These are phyloP conservation scores for Venturia effusa DNA, from an alignment of 2,329 filamentous ascomycete species.

Conservation along the genomic window DNA sequence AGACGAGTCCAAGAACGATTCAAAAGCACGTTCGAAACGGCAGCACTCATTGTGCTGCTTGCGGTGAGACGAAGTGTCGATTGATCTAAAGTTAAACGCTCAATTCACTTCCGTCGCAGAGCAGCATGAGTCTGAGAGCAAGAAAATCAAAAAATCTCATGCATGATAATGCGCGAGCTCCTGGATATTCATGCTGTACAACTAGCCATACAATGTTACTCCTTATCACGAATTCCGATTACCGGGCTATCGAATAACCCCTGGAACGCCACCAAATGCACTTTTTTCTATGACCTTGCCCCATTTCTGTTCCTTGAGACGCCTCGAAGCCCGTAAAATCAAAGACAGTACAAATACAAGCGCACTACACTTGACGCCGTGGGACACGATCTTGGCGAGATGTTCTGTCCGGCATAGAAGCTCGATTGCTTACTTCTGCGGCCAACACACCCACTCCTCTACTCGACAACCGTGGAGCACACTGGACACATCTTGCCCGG, in stretches of 20 bases:
- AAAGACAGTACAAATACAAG: not conserved
- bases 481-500: conserved; percentile 6
- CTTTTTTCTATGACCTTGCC: not conserved
- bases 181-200: not conserved
- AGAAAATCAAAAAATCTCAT: not conserved
- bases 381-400: not conserved
- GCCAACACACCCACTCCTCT: not conserved
- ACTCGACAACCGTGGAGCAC: not conserved
- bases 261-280: not conserved
- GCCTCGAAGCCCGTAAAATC: not conserved
- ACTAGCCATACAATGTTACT: not conserved
- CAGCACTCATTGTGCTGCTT: not conserved
- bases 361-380: not conserved
- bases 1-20: not conserved
- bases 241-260: not conserved
- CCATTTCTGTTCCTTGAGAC: not conserved
- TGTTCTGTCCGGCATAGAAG: not conserved
- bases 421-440: not conserved
- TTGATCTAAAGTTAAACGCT: not conserved
- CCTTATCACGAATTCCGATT: not conserved
- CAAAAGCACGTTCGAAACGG: not conserved
- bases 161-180: not conserved
- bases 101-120: not conserved
- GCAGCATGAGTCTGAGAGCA: not conserved
- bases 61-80: not conserved